Evolutionary conservation across 768 basidiomycete species (phyloP), one percentile per base, ranked within the genome.

Genomic region (Cystoderma amianthinum): DNA sequence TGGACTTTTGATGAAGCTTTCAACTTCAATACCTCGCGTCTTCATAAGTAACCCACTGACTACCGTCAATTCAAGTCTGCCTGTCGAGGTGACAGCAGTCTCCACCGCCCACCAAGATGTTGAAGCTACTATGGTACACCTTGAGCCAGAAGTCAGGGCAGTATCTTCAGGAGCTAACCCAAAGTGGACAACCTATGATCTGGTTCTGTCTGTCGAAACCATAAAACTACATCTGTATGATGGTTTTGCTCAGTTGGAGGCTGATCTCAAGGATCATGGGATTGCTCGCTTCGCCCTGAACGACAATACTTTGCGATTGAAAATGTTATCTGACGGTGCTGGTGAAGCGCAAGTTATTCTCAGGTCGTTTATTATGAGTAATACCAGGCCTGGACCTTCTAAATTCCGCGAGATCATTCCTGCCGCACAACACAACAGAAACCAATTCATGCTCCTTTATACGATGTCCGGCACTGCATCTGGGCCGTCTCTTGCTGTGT

Each of bases 351-450:
- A 96, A 60, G 64, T 97, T 36, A 71, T 92, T 19, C 62, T 97
- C n/a, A 80, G 82, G 51, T 94, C 95, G 0, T 84, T 98, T 54
- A 91, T 91, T 1, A 84, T 97, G 71, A 81, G 76, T 59, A 94
- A 95, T 56, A 97, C 83, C 2, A 73, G 84, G 39, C 76, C 87
- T 0, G 89, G 90, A 5, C 68, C 69, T 36, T 86, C 90, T 18
- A 83, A 76, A 52, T 97, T 93, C 68, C 78, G 93, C 32, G 94
- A 98, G 59, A 93, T 99, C 43, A 88, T 99, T 46, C 95, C 96
- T 10, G 83, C 92, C 4, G 85, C 90, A 11, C 76, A 82, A 43
- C 91, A 96, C 51, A 76, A 83, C 44, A 70, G 87, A 38, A 93
- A 94, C 45, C 91, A 96, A 53, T 85, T 98, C 56, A 96, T 95